Evolutionary conservation across 225 moss, liverwort and hornwort species (phyloP).

Genomic region (Ulota crispa): DNA sequence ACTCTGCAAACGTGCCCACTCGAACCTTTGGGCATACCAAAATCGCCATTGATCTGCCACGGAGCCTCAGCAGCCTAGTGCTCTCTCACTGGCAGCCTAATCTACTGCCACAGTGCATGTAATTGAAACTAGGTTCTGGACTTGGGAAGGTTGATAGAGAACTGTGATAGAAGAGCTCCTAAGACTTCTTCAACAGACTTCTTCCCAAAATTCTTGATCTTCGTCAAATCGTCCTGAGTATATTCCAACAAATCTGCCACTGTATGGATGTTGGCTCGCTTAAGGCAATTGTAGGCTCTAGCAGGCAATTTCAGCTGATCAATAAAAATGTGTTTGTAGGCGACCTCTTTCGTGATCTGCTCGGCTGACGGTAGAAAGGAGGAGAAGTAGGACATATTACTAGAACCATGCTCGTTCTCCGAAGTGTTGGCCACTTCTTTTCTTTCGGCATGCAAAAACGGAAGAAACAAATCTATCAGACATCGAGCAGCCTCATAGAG

Average conservation of each 20-base stretch:
- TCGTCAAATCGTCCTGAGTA: conserved; percentile 53
- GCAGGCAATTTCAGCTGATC: conserved; percentile 57
- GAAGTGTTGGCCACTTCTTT: conserved; percentile 26
- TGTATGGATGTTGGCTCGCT: conserved; percentile 52
- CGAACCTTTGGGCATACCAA: conserved; percentile 4
- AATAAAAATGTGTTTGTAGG: conserved; percentile 49
- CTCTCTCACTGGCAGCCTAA: conserved; percentile 8
- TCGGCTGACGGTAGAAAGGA: conserved; percentile 39
- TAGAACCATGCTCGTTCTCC: conserved; percentile 35
- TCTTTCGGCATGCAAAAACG: conserved; percentile 36
- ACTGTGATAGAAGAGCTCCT: conserved; percentile 46
- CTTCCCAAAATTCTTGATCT: conserved; percentile 57
- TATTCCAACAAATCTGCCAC: conserved; percentile 48
- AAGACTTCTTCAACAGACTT: conserved; percentile 54
- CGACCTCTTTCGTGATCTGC: conserved; percentile 46
- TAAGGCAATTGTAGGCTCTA: conserved; percentile 56
- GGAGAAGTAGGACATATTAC: conserved; percentile 34
- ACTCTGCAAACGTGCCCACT: conserved; percentile 23
- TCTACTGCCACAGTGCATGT: background rate
- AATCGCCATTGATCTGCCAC: conserved; percentile 7
- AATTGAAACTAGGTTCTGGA: conserved; percentile 25
- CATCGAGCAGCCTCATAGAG: conserved; percentile 48
- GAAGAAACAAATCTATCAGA: conserved; percentile 51
- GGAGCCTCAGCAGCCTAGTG: background rate
- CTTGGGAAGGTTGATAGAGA: conserved; percentile 42